Base-by-base conservation (phyloP, 2,329 filamentous ascomycete species). In the Dothideomycetidae sp. region DNA sequence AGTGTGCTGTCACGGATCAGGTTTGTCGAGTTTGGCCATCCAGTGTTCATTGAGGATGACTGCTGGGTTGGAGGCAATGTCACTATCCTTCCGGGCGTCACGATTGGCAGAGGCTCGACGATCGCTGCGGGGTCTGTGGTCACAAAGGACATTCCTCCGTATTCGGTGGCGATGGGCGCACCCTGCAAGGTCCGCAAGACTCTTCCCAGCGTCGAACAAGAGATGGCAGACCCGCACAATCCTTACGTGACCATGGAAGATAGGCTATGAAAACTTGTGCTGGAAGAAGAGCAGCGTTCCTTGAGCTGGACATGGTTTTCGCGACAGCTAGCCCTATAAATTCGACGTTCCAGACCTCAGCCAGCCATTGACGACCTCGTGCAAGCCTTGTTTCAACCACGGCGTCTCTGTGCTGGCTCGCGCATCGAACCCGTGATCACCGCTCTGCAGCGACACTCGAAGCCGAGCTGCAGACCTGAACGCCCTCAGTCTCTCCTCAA, bases 351-450 rank as follows among this genome's bases (percentile, higher is more conserved):
- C 46, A 19, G 55, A 46, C 39, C 46, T 42, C 35, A 58, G 29
- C 55, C 55, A 58, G 12, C 17, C 38, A 21, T 53, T 51, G 16
- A 51, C 43, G 10, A 51, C 40, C 5, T 39, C 39, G n/a, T n/a
- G n/a, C n/a, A n/a, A n/a, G n/a, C n/a, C n/a, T n/a, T n/a, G n/a
- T n/a, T n/a, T n/a, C n/a, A n/a, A n/a, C n/a, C n/a, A n/a, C n/a
- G n/a, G n/a, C 12, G 40, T 31, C 2, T 41, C 21, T 7, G 21
- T 7, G 21, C 21, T 26, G 21, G 21, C 7, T 26, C 21, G 36
- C 2, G 10, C 13, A 43, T 60, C 58, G 47, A 61, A 60, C 2
- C 57, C 58, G 50, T 61, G 59, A 4, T 51, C 52, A 2, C 57
- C 57, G 10, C 53, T 48, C n/a, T 42, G 42, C 13, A 53, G 19